These are phyloP conservation scores for Prunus fruticosa DNA, from an alignment of 306 rosid species.

Conservation along the genomic window DNA sequence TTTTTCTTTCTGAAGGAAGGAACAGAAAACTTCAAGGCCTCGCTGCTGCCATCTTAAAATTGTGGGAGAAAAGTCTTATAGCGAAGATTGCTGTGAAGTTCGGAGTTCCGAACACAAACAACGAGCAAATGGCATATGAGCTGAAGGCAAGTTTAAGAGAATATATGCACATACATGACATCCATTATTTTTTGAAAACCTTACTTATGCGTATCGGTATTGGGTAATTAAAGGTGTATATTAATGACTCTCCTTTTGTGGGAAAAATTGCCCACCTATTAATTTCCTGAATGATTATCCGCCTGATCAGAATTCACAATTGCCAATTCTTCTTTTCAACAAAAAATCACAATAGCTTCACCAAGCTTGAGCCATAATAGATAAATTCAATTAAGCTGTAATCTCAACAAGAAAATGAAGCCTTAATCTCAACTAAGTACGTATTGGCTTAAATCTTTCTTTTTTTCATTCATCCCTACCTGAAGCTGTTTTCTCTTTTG, in stretches of 20 bases:
- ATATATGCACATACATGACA: conserved; percentile 16
- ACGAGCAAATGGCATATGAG: conserved; percentile 69
- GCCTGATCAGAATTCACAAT: not conserved
- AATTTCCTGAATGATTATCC: not conserved
- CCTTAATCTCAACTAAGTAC: not conserved
- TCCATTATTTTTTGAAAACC: not conserved
- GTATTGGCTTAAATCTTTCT: not conserved
- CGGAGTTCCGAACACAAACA: conserved; percentile 69
- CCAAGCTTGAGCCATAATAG: not conserved
- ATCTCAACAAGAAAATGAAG: not conserved
- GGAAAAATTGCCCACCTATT: not conserved
- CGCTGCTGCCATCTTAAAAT: conserved; percentile 69
- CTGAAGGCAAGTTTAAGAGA: conserved; percentile 65
- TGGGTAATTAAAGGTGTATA: not conserved
- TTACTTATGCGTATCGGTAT: not conserved
- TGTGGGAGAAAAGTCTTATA: conserved; percentile 81
- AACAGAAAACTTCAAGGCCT: conserved; percentile 83
- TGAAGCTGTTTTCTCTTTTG: not conserved
- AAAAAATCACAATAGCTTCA: not conserved
- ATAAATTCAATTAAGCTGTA: not conserved
- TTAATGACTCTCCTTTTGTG: not conserved
- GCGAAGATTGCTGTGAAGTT: conserved; percentile 79
- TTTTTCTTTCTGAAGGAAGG: conserved; percentile 56
- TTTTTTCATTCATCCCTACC: not conserved
- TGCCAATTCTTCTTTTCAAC: not conserved